Percentiles rank a stretch among this genome's conserved stretches.
These are phyloP conservation scores for Bolboschoenus planiculmis DNA, from an alignment of 176 grass and related monocot species.

Conservation along the genomic window DNA sequence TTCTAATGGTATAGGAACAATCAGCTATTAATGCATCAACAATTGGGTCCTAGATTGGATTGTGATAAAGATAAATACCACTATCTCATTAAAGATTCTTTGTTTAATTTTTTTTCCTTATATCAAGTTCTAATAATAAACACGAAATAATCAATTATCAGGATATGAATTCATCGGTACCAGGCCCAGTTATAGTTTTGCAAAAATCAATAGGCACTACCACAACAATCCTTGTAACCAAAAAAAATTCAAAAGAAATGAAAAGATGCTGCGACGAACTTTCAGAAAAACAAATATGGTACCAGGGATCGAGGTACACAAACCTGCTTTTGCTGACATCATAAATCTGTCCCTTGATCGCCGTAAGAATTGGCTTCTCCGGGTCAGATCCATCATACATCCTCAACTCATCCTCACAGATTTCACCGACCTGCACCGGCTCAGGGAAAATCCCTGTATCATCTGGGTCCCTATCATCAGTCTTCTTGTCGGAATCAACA, in stretches of 20 bases:
- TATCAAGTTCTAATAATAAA: background rate
- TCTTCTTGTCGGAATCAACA: background rate
- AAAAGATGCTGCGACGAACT: background rate
- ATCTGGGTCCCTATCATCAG: conserved; percentile 3
- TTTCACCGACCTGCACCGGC: conserved; percentile 31
- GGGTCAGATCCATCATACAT: conserved; percentile 39
- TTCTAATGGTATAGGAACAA: background rate
- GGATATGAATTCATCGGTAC: background rate
- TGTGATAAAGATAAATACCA: background rate
- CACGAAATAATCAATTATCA: background rate
- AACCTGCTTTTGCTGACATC: conserved; percentile 48
- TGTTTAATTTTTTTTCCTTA: background rate
- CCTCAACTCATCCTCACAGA: conserved; percentile 59
- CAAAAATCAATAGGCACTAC: background rate
- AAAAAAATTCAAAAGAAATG: background rate
- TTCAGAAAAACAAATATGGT: background rate
- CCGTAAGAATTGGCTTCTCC: conserved; percentile 35
- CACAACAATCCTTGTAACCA: background rate
- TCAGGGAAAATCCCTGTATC: conserved; percentile 16
- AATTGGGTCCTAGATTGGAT: background rate
- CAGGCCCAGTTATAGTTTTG: background rate
- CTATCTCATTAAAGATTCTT: background rate
- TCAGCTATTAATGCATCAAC: background rate
- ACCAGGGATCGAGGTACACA: background rate
- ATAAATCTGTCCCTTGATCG: conserved; percentile 43